Evolutionary conservation across 2,329 filamentous ascomycete genomes (phyloP).

Genomic region (Helotiales sp.): DNA sequence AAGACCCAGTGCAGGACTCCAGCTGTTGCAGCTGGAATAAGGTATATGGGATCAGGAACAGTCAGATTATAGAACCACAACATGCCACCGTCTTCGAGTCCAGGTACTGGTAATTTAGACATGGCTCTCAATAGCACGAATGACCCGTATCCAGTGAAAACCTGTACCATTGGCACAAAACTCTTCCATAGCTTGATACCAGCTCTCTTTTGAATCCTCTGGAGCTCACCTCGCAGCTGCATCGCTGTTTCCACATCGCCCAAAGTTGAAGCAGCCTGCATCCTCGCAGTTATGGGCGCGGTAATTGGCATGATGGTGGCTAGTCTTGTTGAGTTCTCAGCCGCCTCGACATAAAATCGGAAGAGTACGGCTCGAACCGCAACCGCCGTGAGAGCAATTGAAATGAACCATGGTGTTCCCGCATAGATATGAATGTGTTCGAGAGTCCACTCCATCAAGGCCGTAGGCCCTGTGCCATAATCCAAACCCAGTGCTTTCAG

Average conservation of each 20-base stretch:
- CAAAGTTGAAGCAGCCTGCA: conserved; percentile 41
- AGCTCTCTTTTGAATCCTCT: conserved; percentile 49
- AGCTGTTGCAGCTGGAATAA: conserved; percentile 69
- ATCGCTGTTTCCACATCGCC: conserved; percentile 50
- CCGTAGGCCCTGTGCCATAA: conserved; percentile 79
- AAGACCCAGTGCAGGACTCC: conserved; percentile 50
- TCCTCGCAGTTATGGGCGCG: conserved; percentile 55
- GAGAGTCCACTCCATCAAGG: conserved; percentile 70
- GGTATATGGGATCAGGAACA: conserved; percentile 71
- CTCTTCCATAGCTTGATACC: conserved; percentile 54
- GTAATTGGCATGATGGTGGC: conserved; percentile 58
- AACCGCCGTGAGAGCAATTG: conserved; percentile 66
- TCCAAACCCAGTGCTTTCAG: conserved; percentile 81
- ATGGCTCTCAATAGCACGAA: conserved; percentile 78
- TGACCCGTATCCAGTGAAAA: conserved; percentile 76
- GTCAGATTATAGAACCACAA: conserved; percentile 82
- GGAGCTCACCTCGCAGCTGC: conserved; percentile 48
- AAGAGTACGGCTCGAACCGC: conserved; percentile 65
- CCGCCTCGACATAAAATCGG: conserved; percentile 61
- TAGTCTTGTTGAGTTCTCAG: conserved; percentile 63
- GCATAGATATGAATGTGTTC: conserved; percentile 79
- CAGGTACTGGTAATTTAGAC: conserved; percentile 76
- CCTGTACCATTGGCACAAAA: conserved; percentile 58
- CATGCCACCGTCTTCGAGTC: conserved; percentile 67
- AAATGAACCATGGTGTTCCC: conserved; percentile 80